Evolutionary conservation across 2,329 filamentous ascomycete genomes (phyloP), one percentile per base, ranked within the genome.

Genomic region (Arthrobotrys sphaeroides): DNA sequence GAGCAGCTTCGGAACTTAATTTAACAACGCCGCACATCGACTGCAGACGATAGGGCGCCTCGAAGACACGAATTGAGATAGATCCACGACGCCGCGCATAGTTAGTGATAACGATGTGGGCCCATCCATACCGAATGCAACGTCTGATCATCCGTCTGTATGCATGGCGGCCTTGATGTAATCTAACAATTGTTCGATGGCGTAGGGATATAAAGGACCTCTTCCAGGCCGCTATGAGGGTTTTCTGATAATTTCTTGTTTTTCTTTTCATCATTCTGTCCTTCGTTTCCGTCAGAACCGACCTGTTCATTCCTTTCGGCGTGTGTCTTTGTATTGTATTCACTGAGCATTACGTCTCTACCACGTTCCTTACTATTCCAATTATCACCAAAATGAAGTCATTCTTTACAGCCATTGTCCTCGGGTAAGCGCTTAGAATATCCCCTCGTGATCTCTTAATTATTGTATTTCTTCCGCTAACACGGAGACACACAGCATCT

Each of bases 1-100:
- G 61, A 65, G 45, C 61, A 42, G 3, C 4, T 7, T 55, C 61
- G 61, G 45, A 65, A 55, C 45, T 65, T 65, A 65, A 65, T 65
- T 47, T 65, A 42, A 65, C 36, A 57, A 64, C 42, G 31, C 22
- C 12, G 33, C 38, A 38, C 18, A 26, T 5, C 3, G 7, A n/a
- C 12, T 57, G n/a, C 51, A 43, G 20, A 43, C 12, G 33, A n/a
- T 10, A 38, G 36, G 38, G 53, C 31, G 33, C 31, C 22, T 57
- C 16, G 51, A 28, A 16, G 40, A 20, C 16, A 18, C 40, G 9
- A 3, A 13, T 16, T 10, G 36, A 26, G n/a, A 38, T 55, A 3
- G 18, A 36, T 22, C 51, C 18, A 55, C 31, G 31, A 55, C 16
- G 51, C 51, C 51, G 51, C 51, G 18, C 31, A 6, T 38, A 55